Evolutionary conservation across 2,329 filamentous ascomycete genomes (phyloP), one percentile per base, ranked within the genome.

Genomic region (Monosporascus sp.): DNA sequence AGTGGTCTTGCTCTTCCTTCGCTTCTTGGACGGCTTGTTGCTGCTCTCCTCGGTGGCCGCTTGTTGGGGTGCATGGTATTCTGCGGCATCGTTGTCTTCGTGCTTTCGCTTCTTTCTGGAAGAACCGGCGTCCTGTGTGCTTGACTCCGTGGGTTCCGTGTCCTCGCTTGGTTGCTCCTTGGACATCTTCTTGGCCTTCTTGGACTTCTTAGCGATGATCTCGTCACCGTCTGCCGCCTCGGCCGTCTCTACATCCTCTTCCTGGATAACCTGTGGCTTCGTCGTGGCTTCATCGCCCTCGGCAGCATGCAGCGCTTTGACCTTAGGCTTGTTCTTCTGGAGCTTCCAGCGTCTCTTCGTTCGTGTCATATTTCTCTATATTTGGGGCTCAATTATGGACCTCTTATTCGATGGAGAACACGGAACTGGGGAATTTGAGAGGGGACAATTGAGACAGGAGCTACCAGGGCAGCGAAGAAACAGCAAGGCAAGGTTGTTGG

Each of bases 61-160:
- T n/a, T 48, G 40, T 3, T 57, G 52, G 26, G 55, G 45, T 37
- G 53, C 49, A 51, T 63, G 60, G 49, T 61, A 47, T 66, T 66
- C 47, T 55, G 57, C 55, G 57, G 64, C 55, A 7, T 64, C 60
- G 15, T 62, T 58, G 15, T 57, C 60, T n/a, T 61, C 61, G 9
- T 61, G 67, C 62, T 72, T 73, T 28, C 73, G 68, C 60, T 74
- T 73, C 60, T 71, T 72, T 49, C 73, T 71, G 53, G 72, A 31
- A 26, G 31, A 5, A 70, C 41, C 71, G 68, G 52, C 65, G 68
- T 58, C 71, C 66, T 53, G 66, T 64, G 51, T 66, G 56, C 52
- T 60, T 51, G 55, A 62, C 58, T 14, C 60, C 53, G 43, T 61
- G 46, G 41, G 56, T 57, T 62, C 59, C 51, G 65, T 64, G 54